phyloP scores from a whole-genome alignment of 1,284 basidiomycete species.

The Cerioporus squamosus region DNA sequence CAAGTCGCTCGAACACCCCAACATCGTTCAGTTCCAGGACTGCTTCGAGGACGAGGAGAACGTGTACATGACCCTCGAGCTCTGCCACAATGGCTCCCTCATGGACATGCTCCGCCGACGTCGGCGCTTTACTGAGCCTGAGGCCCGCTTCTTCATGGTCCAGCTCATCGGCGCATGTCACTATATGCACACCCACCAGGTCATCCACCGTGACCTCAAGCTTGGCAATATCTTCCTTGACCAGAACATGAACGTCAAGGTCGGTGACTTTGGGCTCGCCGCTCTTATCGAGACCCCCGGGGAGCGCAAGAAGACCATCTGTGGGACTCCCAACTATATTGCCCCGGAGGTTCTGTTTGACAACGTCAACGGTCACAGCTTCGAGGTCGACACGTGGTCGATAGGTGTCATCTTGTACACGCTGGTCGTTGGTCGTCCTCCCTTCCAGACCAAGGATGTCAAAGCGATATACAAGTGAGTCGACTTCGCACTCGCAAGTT shows the following conservation, averaged over 20 bases:
- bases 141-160: slow-evolving; percentile 91
- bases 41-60: slow-evolving; percentile 97
- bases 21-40: slow-evolving; percentile 92
- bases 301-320: slow-evolving; percentile 98
- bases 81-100: slow-evolving; percentile 87
- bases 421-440: slow-evolving; percentile 90
- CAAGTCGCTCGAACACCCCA: slow-evolving; percentile 87
- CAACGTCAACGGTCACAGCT: slow-evolving; percentile 94
- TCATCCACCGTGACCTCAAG: slow-evolving; percentile 97
- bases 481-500: background rate
- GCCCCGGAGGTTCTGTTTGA: slow-evolving; percentile 98
- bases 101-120: slow-evolving; percentile 93
- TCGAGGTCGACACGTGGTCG: slow-evolving; percentile 98
- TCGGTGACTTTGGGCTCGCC: slow-evolving; percentile 97
- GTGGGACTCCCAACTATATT: slow-evolving; percentile 98
- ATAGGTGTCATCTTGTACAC: slow-evolving; percentile 98
- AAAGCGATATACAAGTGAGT: slow-evolving; percentile 91
- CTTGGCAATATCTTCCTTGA: slow-evolving; percentile 97
- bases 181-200: slow-evolving; percentile 95
- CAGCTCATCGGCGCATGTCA: slow-evolving; percentile 96
- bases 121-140: slow-evolving; percentile 89
- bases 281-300: slow-evolving; percentile 96
- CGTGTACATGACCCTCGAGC: slow-evolving; percentile 96
- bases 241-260: slow-evolving; percentile 91
- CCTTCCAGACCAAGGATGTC: slow-evolving; percentile 98